Base-by-base conservation (phyloP, 2,329 filamentous ascomycete species). In the Amesomyces nigricolor region DNA sequence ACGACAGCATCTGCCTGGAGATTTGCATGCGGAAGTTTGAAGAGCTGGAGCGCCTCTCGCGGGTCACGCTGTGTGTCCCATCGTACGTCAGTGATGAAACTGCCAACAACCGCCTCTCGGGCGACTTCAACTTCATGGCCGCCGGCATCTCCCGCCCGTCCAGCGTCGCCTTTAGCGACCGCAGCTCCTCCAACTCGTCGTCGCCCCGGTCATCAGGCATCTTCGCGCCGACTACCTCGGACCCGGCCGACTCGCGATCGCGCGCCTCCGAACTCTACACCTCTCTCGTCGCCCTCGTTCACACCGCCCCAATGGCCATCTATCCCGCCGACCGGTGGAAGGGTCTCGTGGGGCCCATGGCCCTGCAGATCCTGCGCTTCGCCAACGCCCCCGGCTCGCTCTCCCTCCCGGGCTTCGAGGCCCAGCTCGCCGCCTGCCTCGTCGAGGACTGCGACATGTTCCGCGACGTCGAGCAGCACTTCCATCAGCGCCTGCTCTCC, bases 1-100 rank as follows among this genome's bases (percentile, higher is more conserved):
- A 79, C 30, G 82, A 86, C 62, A 75, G 79, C 52, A 78, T 86
- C 63, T 84, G 85, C 64, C 67, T 86, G 11, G 81, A 85, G 57
- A 75, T 86, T 14, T 86, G 82, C 72, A 83, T 83, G 78, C 75
- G 74, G 26, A 73, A 80, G 59, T 83, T 78, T 60, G 79, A 83
- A 54, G 73, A 76, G 9, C 67, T 80, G 16, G 78, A 81, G 57
- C 70, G 71, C 11, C 70, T 79, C 14, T 72, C 73, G 44, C 70
- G 72, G 42, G 65, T 71, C 7, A 57, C 45, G 63, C 37, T 61
- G 45, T 60, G 62, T 58, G 43, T n/a, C 63, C 22, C 65, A 2
- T 63, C 66, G 2, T 67, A 64, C 39, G 59, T 67, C 35, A 48
- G 65, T 52, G 65, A 72, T 22, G 68, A 71, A 19, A 61, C 58